Evolutionary conservation across 768 basidiomycete species (phyloP), one percentile per base, ranked within the genome.

Genomic region (Amanita pallidorosea): DNA sequence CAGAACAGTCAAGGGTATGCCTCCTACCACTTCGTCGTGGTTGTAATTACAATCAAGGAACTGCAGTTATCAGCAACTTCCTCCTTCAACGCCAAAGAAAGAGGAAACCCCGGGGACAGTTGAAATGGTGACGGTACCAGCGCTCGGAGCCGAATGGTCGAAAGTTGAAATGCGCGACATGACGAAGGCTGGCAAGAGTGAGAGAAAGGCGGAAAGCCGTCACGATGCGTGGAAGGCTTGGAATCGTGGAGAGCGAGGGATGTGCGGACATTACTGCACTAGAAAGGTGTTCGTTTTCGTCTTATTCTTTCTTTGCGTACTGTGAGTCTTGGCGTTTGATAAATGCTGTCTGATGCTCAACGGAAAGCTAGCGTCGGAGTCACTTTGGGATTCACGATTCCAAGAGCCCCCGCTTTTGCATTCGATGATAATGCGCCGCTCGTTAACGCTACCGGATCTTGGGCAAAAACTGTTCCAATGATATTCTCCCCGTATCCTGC

Each of bases 81-180:
- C 66, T 11, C 67, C 70, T 22, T 45, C 63, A 4, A 60, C 68
- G 40, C 63, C 61, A 51, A 72, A 68, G 55, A 49, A 54, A 27
- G 76, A 75, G 23, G 70, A 70, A 52, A 59, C 9, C 15, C 50
- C 58, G 4, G 70, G 71, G 8, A 80, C 77, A 3, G 87, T 92
- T 20, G 93, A 97, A 65, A 73, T 94, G 64, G 85, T 95, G 40
- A 95, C 93, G 1, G 90, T 96, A 0, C 93, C 93, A 2, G 88
- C 88, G 2, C 73, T 97, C 2, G 93, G 93, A 17, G 70, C 93
- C 0, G 93, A 97, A 68, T 97, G 93, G 93, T 76, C 76, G 22
- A 80, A 81, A 45, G 69, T 75, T 17, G 93, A 97, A 63, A 66
- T 96, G 64, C 76, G 74, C 44, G 75, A 76, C 34, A 85, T 90